Evolutionary conservation across 768 basidiomycete genomes (phyloP).

Genomic region (Mycena albidolilacea): DNA sequence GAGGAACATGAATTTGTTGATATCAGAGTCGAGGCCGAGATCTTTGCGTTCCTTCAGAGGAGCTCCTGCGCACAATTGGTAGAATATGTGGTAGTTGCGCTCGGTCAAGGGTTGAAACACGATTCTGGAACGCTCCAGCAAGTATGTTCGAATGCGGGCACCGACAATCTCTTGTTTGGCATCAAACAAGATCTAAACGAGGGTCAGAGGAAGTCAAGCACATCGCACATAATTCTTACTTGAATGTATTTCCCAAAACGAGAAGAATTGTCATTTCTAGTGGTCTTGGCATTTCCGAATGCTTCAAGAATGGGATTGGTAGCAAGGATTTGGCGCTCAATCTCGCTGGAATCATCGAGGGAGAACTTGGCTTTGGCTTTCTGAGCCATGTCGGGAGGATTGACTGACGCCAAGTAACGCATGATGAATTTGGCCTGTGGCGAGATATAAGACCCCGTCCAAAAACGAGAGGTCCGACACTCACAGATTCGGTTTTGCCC

Average conservation of each 20-base stretch:
- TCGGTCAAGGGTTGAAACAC: constrained; percentile 98
- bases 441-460: constrained; percentile 24
- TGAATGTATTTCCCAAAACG: constrained; percentile 99
- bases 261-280: constrained; percentile 98
- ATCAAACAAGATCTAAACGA: constrained; percentile 91
- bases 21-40: constrained; percentile 88
- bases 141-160: constrained; percentile 98
- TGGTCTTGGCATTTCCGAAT: constrained; percentile 99
- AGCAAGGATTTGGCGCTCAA: constrained; percentile 96
- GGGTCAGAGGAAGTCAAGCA: constrained; percentile 28
- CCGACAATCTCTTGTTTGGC: constrained; percentile 97
- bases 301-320: constrained; percentile 99
- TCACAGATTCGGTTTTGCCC: constrained; percentile 97
- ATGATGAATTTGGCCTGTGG: constrained; percentile 96
- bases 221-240: constrained; percentile 61
- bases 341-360: constrained; percentile 91
- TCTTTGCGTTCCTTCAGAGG: constrained; percentile 96
- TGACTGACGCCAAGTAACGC: constrained; percentile 98
- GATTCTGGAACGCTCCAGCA: constrained; percentile 96
- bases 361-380: constrained; percentile 80
- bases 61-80: constrained; percentile 97
- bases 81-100: constrained; percentile 99
- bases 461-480: constrained; percentile 40
- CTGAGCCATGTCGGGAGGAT: constrained; percentile 77
- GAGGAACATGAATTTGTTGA: constrained; percentile 91